Evolutionary conservation across 108 stramenopile species (phyloP).

Genomic region (Licmophora abbreviata): DNA sequence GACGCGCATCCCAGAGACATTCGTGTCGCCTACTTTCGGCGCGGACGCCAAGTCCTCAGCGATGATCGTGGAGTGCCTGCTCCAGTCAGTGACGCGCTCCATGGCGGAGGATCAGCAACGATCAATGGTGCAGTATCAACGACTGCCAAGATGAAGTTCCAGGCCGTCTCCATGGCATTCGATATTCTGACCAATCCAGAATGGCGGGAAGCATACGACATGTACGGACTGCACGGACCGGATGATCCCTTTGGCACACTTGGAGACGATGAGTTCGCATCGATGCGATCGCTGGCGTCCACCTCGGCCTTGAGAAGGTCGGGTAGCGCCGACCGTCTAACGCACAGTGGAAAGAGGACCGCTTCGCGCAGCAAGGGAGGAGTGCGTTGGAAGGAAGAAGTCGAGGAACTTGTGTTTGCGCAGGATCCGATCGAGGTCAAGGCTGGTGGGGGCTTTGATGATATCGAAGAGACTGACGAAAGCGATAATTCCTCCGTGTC

Average conservation of each 20-base stretch:
- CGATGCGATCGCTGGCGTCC: background rate
- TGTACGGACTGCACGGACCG: slow-evolving; percentile 1
- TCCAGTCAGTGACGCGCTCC: background rate
- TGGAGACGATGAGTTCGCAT: background rate
- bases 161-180: slow-evolving; percentile 43
- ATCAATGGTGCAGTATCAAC: slow-evolving; percentile 3
- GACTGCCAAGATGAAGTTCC: slow-evolving; percentile 17
- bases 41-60: slow-evolving; percentile 24
- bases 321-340: background rate
- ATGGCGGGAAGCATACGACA: slow-evolving; percentile 23
- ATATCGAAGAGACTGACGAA: slow-evolving; percentile 1
- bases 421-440: slow-evolving; percentile 14
- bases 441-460: background rate
- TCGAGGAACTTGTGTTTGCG: slow-evolving; percentile 36
- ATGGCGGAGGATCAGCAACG: background rate
- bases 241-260: slow-evolving; percentile 1
- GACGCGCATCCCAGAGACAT: slow-evolving; percentile 29
- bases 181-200: slow-evolving; percentile 29
- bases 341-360: background rate
- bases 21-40: slow-evolving; percentile 62
- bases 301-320: too few species aligned
- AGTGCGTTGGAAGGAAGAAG: slow-evolving; percentile 42
- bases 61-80: background rate
- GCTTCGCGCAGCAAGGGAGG: background rate
- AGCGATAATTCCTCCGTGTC: slow-evolving; percentile 1